These are phyloP conservation scores for Lophium mytilinum DNA, from an alignment of 495 filamentous ascomycete genomes.

Conservation along the genomic window DNA sequence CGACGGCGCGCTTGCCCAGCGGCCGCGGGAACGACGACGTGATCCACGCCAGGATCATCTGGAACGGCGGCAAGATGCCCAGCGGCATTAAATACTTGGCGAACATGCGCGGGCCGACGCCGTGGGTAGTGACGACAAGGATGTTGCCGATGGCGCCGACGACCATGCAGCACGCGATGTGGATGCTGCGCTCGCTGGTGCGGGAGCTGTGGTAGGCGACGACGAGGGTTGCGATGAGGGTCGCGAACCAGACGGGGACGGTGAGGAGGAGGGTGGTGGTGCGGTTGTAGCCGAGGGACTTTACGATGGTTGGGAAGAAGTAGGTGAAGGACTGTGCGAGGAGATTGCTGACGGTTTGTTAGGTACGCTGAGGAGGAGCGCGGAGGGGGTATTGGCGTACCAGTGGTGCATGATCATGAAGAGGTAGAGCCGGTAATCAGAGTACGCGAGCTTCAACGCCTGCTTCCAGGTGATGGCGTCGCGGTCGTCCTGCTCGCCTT, in stretches of 20 bases:
- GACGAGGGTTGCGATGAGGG: not conserved
- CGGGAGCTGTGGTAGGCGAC: not conserved
- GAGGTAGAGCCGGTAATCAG: not conserved
- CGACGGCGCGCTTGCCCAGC: too few species aligned
- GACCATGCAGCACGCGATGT: not conserved
- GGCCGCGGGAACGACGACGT: too few species aligned
- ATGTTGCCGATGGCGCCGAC: not conserved
- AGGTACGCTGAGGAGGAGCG: too few species aligned
- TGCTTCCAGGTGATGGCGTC: not conserved
- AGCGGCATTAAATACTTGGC: too few species aligned
- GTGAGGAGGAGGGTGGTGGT: not conserved
- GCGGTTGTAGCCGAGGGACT: not conserved
- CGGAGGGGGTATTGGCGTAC: too few species aligned
- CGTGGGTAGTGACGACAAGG: not conserved
- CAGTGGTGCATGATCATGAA: conserved; percentile 1
- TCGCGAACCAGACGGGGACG: conserved; percentile 1
- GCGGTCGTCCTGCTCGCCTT: not conserved
- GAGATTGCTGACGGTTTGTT: not conserved
- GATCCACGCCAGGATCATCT: too few species aligned
- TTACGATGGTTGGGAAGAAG: conserved; percentile 1
- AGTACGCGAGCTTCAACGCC: not conserved
- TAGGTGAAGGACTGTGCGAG: conserved; percentile 3
- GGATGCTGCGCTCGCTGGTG: not conserved
- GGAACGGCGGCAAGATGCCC: too few species aligned
- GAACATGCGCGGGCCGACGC: too few species aligned